Evolutionary conservation across 306 rosid genomes (phyloP).

Genomic region (Lupinus albus): DNA sequence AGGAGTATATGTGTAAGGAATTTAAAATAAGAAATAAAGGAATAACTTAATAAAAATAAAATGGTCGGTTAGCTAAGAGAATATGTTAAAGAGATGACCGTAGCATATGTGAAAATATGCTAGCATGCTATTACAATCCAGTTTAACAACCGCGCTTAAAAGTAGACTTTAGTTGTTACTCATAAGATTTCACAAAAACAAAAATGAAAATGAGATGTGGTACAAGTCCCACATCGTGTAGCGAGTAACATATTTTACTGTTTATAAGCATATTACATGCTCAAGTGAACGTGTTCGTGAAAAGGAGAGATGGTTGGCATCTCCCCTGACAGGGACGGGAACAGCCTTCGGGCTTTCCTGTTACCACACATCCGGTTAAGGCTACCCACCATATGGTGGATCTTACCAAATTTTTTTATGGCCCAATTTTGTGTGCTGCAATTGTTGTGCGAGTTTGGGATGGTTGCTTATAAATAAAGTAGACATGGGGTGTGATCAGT

Average conservation of each 20-base stretch:
- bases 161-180: background rate
- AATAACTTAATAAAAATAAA: slow-evolving; percentile 8
- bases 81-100: background rate
- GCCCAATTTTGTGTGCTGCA: too few relatives aligned
- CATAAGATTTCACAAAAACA: background rate
- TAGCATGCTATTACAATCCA: background rate
- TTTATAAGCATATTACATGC: fast-evolving
- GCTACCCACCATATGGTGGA: slow-evolving; percentile 32
- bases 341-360: background rate
- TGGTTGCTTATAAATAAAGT: too few relatives aligned
- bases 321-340: slow-evolving; percentile 41
- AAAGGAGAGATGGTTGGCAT: slow-evolving; percentile 48
- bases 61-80: too few relatives aligned
- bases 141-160: background rate
- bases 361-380: slow-evolving; percentile 38
- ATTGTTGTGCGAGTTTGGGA: background rate
- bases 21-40: slow-evolving; percentile 23
- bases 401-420: slow-evolving; percentile 40
- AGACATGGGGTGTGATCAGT: too few relatives aligned
- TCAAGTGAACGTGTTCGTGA: background rate
- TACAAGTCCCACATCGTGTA: slow-evolving; percentile 14
- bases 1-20: too few relatives aligned
- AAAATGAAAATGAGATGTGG: background rate
- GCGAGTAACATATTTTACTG: fast-evolving
- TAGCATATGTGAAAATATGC: background rate